A percentile compares a stretch with the other conserved stretches of the same genome.
Evolutionary conservation across 2,329 filamentous ascomycete species (phyloP).

Genomic region (Colletotrichum aenigma): DNA sequence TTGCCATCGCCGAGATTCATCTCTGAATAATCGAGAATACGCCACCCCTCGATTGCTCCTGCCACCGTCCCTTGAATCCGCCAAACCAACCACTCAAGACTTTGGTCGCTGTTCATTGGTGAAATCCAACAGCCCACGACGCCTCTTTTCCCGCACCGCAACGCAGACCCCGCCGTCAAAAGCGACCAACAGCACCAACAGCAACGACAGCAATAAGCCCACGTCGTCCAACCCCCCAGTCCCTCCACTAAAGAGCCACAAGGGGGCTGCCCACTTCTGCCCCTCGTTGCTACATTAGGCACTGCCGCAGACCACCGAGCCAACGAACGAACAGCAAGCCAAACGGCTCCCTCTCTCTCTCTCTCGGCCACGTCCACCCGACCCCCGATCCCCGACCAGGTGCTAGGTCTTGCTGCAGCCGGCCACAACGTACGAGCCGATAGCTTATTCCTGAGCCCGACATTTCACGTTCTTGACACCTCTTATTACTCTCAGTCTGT

Average conservation of each 20-base stretch:
- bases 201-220: neutral
- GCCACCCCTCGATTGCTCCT: neutral
- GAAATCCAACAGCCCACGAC: neutral
- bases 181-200: neutral
- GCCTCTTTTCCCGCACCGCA: neutral
- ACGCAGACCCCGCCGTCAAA: neutral
- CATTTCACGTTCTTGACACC: neutral
- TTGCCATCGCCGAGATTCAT: neutral
- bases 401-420: neutral
- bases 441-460: neutral
- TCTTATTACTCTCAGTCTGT: neutral
- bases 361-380: constrained; percentile 10
- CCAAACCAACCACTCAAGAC: neutral
- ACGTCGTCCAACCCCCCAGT: neutral
- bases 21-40: neutral
- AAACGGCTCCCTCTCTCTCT: neutral
- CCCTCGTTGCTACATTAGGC: constrained; percentile 20
- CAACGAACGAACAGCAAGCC: constrained; percentile 14
- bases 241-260: neutral
- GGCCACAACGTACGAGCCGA: neutral
- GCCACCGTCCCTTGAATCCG: neutral
- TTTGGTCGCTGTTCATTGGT: neutral
- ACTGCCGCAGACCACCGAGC: constrained; percentile 7
- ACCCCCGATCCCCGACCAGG: constrained; percentile 9
- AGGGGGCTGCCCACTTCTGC: constrained; percentile 12